A percentile compares a stretch with the other conserved stretches of the same genome.
These are phyloP conservation scores for Astragalus glycyphyllos DNA, from an alignment of 306 rosid species.

Conservation along the genomic window DNA sequence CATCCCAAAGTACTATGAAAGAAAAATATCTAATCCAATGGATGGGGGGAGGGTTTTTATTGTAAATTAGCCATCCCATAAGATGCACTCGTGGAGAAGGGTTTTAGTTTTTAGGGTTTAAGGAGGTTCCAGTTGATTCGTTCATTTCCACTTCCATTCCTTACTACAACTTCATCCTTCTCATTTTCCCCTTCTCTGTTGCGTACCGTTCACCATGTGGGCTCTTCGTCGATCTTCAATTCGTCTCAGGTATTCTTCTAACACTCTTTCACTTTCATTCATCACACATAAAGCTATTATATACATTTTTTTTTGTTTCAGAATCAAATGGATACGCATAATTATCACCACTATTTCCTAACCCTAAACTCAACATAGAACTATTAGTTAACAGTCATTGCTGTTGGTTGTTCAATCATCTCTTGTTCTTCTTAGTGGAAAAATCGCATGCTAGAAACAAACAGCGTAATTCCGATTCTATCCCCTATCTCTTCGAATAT, in stretches of 20 bases:
- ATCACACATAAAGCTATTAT: not conserved
- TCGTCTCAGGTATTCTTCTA: constrained; percentile 55
- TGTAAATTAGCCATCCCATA: not conserved
- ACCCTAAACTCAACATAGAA: not conserved
- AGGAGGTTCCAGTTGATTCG: not conserved
- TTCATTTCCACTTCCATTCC: not conserved
- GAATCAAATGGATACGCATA: not conserved
- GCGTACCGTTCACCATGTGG: constrained; percentile 52
- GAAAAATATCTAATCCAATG: no score
- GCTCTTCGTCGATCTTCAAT: constrained; percentile 70
- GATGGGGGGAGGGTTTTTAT: not conserved
- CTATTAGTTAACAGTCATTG: no score
- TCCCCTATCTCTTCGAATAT: not conserved
- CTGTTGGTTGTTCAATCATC: no score
- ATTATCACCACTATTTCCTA: not conserved
- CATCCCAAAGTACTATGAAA: no score
- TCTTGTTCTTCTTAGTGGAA: no score
- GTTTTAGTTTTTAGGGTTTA: constrained; percentile 36
- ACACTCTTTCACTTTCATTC: not conserved
- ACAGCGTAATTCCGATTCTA: not conserved
- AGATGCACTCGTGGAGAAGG: not conserved
- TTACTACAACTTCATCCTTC: not conserved
- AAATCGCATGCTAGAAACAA: not conserved
- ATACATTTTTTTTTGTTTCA: no score
- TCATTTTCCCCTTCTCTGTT: not conserved